Evolutionary conservation across 2,329 filamentous ascomycete species (phyloP), one percentile per base, ranked within the genome.

Genomic region (Acrodontium crateriforme): DNA sequence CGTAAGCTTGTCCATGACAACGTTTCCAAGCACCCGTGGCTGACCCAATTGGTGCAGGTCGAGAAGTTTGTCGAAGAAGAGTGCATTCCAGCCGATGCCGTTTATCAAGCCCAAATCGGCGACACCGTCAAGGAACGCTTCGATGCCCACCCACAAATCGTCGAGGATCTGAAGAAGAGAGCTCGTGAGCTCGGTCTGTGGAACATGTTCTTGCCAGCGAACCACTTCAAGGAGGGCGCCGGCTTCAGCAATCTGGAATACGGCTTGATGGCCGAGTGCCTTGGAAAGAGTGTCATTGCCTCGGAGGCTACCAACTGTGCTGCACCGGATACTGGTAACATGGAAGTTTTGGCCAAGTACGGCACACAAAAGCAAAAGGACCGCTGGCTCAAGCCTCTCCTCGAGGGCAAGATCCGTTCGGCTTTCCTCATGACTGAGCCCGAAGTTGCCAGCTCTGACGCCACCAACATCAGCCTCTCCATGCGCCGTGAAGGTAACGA

Each of bases 161-260:
- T 98, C 36, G 89, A 98, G 43, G 77, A 89, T 30, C 69, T 98
- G 45, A 95, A 95, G 69, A 63, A 60, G 40, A 80, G 84, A 55
- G 89, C 87, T 24, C 71, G 67, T 49, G 68, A 78, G 44, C 69
- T 93, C 15, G 89, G 87, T 2, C 66, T 98, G 24, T 98, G 89
- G 89, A 98, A 98, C 60, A 79, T 98, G 77, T 98, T 98, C 66
- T 60, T 98, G 43, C 82, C 89, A 40, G 87, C 80, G 63, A 84
- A 77, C 46, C 85, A 94, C 60, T 95, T 94, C 68, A 82, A 78
- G 55, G 82, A 94, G 62, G 91, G 84, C 1, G 84, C 87, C 14
- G 89, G 89, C 18, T 94, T 83, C 62, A 82, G 75, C 35, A 98
- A 95, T 58, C 65, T 98, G 37, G 89, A 98, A 60, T 98, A 98